Evolutionary conservation across 345 rosid species (phyloP).

Genomic region (Gossypium mustelinum): DNA sequence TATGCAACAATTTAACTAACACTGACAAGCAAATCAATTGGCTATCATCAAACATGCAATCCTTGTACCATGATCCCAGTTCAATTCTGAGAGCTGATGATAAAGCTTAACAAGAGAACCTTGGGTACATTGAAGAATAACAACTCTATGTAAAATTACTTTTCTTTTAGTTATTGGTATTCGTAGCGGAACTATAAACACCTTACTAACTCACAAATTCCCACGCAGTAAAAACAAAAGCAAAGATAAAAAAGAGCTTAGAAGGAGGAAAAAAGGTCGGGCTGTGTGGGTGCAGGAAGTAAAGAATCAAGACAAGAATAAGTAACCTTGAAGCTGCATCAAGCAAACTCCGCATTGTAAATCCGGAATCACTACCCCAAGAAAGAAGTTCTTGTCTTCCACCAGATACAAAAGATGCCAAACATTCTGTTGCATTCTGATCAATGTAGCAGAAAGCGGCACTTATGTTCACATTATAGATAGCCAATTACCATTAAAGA

Average conservation of each 20-base stretch:
- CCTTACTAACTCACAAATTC: neutral
- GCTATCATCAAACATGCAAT: neutral
- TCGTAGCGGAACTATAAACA: neutral
- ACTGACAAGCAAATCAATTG: neutral
- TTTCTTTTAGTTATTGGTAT: neutral
- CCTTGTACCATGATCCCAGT: neutral
- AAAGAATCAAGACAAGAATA: constrained; percentile 11
- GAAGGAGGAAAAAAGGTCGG: neutral
- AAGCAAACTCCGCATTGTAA: constrained; percentile 83
- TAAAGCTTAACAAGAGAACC: neutral
- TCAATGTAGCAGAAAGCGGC: constrained; percentile 27
- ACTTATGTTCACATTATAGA: constrained; percentile 17
- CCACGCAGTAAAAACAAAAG: neutral
- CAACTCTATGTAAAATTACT: neutral
- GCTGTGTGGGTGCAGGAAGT: neutral
- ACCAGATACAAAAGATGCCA: constrained; percentile 72
- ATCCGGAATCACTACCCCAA: constrained; percentile 78
- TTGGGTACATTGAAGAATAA: neutral
- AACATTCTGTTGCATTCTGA: constrained; percentile 92
- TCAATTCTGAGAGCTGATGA: neutral
- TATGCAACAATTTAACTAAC: neutral
- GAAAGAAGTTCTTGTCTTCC: constrained; percentile 70
- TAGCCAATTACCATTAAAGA: neutral
- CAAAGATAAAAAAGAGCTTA: neutral
- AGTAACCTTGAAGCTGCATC: constrained; percentile 84